phyloP scores from a whole-genome alignment of 768 basidiomycete genomes.

The Floccularia luteovirens region DNA sequence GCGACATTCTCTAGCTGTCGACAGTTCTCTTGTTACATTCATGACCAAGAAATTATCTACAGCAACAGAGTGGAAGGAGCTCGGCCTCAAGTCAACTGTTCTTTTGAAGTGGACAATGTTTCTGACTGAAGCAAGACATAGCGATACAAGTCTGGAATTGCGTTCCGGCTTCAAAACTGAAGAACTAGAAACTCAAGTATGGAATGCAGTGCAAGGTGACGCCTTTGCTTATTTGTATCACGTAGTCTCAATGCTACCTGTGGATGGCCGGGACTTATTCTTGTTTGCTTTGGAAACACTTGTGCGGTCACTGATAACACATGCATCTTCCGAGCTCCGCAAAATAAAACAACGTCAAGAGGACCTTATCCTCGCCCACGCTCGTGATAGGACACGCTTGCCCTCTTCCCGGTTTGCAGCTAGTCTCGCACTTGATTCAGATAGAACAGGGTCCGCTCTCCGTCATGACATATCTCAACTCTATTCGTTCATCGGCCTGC shows the following conservation, averaged over 20 bases:
- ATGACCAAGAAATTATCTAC: slow-evolving; percentile 54
- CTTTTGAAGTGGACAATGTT: slow-evolving; percentile 88
- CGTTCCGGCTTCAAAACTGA: slow-evolving; percentile 65
- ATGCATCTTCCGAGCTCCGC: slow-evolving; percentile 73
- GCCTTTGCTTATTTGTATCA: slow-evolving; percentile 66
- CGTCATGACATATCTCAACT: slow-evolving; percentile 83
- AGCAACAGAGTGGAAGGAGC: slow-evolving; percentile 56
- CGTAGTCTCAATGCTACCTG: slow-evolving; percentile 24
- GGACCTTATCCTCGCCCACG: slow-evolving; percentile 65
- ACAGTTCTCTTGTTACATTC: slow-evolving; percentile 37
- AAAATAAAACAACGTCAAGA: slow-evolving; percentile 90
- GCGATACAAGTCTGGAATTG: slow-evolving; percentile 57
- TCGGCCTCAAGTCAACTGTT: slow-evolving; percentile 62
- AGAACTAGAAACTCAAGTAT: slow-evolving; percentile 74
- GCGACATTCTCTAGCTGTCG: slow-evolving; percentile 41
- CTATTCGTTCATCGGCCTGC: slow-evolving; percentile 74
- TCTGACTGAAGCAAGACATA: slow-evolving; percentile 67
- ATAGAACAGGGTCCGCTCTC: slow-evolving; percentile 34
- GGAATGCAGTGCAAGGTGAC: slow-evolving; percentile 79
- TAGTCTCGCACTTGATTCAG: slow-evolving; percentile 29
- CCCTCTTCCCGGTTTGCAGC: slow-evolving; percentile 39
- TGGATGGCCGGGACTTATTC: slow-evolving; percentile 34
- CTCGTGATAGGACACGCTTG: slow-evolving; percentile 54
- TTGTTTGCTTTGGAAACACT: slow-evolving; percentile 65
- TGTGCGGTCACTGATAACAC: slow-evolving; percentile 61